Base-by-base conservation (phyloP, 2,329 filamentous ascomycete genomes). In the Stachybotrys echinatus region DNA sequence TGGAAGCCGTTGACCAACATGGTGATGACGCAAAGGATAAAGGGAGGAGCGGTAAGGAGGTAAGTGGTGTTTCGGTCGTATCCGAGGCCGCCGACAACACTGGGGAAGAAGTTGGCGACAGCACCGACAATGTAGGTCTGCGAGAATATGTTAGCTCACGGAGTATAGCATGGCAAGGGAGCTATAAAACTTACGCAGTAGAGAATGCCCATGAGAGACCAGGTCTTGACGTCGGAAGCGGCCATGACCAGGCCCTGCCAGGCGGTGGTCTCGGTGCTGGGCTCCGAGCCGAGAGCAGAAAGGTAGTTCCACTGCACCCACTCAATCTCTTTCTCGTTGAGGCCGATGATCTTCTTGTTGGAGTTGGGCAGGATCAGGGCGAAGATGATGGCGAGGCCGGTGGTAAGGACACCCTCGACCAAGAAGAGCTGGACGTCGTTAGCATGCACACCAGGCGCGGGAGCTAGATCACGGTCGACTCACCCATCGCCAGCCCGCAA, bases 11-110 rank as follows among this genome's bases (percentile, higher is more conserved):
- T 54, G 2, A 51, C 59, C 51, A 62, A 69, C 52, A 66, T 70
- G 42, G 71, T 59, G 4, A 60, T 54, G 3, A 60, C 68, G 1
- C 70, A 70, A 3, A 74, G 62, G 6, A 74, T 61, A 45, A 75
- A 76, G 1, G 74, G 74, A 0, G 74, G 74, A 2, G 68, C 70
- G 0, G 74, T 77, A 5, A 77, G 65, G 7, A 77, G 64, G 10
- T 77, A 57, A 7, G 64, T 74, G 49, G 71, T 61, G 2, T 68
- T 75, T 53, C 59, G 53, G 52, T 56, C 57, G 50, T 62, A 70
- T 10, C 62, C 58, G 10, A 70, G 59, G 1, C 66, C 62, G 3
- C 52, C 54, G 31, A 70, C 62, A 3, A 70, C 58, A 0, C 65
- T 67, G 1, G 63, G 55, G 50, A 59, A 64, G 52, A 54, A 61